Conservation (phyloP, 306 rosid genomes). For the Vachellia pachyceras region DNA sequence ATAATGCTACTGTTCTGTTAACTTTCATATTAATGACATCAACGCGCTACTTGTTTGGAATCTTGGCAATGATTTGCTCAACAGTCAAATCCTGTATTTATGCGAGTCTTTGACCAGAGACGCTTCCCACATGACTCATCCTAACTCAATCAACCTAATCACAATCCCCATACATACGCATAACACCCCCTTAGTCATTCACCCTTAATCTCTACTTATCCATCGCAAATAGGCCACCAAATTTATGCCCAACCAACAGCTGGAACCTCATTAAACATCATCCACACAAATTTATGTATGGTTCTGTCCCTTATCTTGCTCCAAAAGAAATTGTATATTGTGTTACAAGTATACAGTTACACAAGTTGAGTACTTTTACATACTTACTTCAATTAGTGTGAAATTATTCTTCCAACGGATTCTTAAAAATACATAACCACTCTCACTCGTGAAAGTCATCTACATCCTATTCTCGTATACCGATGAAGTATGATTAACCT, state of each 20-base stretch:
- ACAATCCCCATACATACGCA: neutral
- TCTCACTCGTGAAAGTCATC: no score
- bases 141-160: neutral
- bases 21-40: neutral
- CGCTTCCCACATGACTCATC: neutral
- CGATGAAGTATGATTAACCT: no score
- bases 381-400: no score
- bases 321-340: no score
- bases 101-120: neutral
- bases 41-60: neutral
- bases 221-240: no score
- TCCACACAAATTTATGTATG: no score
- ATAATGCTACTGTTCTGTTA: neutral
- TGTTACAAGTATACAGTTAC: no score
- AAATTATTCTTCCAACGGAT: no score
- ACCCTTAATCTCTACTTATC: neutral
- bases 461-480: no score
- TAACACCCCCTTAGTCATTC: neutral
- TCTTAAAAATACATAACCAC: no score
- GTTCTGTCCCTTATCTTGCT: no score
- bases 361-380: no score
- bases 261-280: neutral
- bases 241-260: neutral
- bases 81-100: neutral
- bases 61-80: neutral